Evolutionary conservation across 2,329 filamentous ascomycete species (phyloP).

Genomic region (Uncinocarpus reesii): DNA sequence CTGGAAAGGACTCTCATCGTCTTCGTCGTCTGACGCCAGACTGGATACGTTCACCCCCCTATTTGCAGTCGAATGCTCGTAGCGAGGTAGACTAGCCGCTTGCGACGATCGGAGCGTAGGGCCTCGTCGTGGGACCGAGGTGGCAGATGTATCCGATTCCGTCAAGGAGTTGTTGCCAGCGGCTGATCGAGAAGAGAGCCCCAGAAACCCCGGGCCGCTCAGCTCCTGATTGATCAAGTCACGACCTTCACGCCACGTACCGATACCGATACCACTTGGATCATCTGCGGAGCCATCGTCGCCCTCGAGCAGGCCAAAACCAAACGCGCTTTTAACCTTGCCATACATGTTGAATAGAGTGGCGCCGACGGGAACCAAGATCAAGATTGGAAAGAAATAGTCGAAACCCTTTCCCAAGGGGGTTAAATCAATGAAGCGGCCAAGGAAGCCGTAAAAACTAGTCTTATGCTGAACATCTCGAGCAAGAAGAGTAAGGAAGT

Average conservation of each 20-base stretch:
- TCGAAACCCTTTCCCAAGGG: slow-evolving; percentile 75
- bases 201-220: slow-evolving; percentile 47
- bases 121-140: background rate
- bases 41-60: background rate
- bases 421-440: slow-evolving; percentile 71
- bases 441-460: slow-evolving; percentile 79
- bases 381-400: slow-evolving; percentile 75
- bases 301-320: slow-evolving; percentile 68
- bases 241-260: slow-evolving; percentile 82
- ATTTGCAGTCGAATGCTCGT: slow-evolving; percentile 3
- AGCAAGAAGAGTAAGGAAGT: slow-evolving; percentile 86
- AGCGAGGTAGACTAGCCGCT: slow-evolving; percentile 2
- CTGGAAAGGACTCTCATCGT: slow-evolving; percentile 66
- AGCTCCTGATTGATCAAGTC: slow-evolving; percentile 82
- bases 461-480: slow-evolving; percentile 62
- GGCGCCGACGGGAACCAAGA: slow-evolving; percentile 74
- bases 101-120: slow-evolving; percentile 7
- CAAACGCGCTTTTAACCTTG: slow-evolving; percentile 62
- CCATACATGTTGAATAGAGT: slow-evolving; percentile 86
- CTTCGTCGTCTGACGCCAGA: slow-evolving; percentile 31
- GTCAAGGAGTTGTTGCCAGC: background rate
- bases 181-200: slow-evolving; percentile 27
- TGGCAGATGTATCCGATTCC: background rate
- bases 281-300: slow-evolving; percentile 50
- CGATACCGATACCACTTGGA: slow-evolving; percentile 58